Evolutionary conservation across 345 rosid species (phyloP).

Genomic region (Eucalyptus dawsonii): DNA sequence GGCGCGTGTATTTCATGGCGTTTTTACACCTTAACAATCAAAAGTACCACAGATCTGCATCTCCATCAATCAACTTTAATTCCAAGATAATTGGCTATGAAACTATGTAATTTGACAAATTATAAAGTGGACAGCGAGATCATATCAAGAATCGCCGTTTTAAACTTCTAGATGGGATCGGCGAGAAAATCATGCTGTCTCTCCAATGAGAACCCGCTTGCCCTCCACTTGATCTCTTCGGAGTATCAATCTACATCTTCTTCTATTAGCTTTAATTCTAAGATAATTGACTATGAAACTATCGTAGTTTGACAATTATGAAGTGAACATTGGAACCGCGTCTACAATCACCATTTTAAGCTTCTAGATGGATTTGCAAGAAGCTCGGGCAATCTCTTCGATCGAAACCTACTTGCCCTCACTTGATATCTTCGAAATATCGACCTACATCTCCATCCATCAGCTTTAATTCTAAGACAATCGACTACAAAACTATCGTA

Average conservation of each 20-base stretch:
- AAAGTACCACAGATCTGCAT: neutral
- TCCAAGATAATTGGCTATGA: neutral
- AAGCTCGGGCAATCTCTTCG: neutral
- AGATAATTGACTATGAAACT: neutral
- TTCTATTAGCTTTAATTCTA: neutral
- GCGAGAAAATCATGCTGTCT: neutral
- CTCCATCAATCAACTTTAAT: neutral
- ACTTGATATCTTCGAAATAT: no score
- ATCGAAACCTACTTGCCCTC: neutral
- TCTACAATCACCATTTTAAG: neutral
- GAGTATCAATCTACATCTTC: neutral
- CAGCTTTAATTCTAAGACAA: neutral
- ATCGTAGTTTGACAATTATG: neutral
- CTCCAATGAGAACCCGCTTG: neutral
- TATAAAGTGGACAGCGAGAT: neutral
- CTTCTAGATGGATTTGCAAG: neutral
- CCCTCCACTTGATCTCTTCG: neutral
- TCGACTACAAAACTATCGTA: neutral
- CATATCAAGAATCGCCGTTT: neutral
- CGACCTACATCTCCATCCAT: neutral
- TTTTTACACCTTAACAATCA: neutral
- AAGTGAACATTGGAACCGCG: fast-evolving
- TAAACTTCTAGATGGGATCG: neutral
- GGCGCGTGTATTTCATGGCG: neutral
- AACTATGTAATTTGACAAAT: neutral